Percentiles rank a stretch among this genome's conserved stretches.
phyloP scores from a whole-genome alignment of 2,329 filamentous ascomycete species.

The Nemania sp. region DNA sequence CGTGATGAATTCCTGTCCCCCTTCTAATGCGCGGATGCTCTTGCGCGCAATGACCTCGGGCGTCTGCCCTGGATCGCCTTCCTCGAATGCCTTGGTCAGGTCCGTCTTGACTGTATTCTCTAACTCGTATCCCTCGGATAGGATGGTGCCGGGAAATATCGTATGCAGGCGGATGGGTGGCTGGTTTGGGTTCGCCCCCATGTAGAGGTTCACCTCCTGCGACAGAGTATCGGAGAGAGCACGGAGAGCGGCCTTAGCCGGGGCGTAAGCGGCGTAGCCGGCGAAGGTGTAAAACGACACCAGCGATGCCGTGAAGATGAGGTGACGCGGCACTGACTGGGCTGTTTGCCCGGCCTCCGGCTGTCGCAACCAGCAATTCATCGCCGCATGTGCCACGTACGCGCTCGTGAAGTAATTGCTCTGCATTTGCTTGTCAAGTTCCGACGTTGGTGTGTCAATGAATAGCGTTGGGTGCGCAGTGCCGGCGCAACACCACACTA shows the following conservation, averaged over 20 bases:
- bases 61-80: slow-evolving; percentile 34
- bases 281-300: slow-evolving; percentile 71
- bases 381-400: slow-evolving; percentile 54
- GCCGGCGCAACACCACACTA: slow-evolving; percentile 76
- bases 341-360: background rate
- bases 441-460: slow-evolving; percentile 52
- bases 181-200: slow-evolving; percentile 45
- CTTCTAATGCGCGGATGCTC: slow-evolving; percentile 46
- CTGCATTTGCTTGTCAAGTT: slow-evolving; percentile 54
- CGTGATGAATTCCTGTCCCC: slow-evolving; percentile 47
- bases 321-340: slow-evolving; percentile 59
- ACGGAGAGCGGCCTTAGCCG: slow-evolving; percentile 75
- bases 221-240: slow-evolving; percentile 73
- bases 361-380: slow-evolving; percentile 49
- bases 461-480: slow-evolving; percentile 65
- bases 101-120: slow-evolving; percentile 42
- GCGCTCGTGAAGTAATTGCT: slow-evolving; percentile 57
- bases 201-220: slow-evolving; percentile 64
- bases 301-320: slow-evolving; percentile 76
- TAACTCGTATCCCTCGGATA: slow-evolving; percentile 62
- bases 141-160: slow-evolving; percentile 74
- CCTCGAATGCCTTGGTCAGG: slow-evolving; percentile 40
- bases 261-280: slow-evolving; percentile 74
- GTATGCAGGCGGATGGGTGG: slow-evolving; percentile 69
- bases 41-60: slow-evolving; percentile 41